Percentiles rank a stretch among this genome's conserved stretches.
Conservation (phyloP, 441 rosid genomes). For the Pelargonium citronellum region DNA sequence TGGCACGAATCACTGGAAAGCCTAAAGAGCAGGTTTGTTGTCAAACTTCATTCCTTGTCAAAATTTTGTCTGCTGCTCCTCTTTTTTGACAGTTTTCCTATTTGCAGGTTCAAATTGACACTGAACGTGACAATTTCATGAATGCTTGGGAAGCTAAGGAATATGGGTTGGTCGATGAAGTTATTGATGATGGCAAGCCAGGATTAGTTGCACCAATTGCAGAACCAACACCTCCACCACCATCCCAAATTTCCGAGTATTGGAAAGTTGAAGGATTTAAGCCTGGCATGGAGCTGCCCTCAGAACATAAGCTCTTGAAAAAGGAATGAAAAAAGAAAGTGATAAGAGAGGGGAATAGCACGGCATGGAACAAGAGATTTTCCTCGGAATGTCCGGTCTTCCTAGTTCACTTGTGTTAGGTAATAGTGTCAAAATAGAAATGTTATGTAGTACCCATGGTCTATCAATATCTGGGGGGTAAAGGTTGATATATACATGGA, state of each 20-base stretch:
- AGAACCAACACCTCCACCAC: not conserved
- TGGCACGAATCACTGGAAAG: not conserved
- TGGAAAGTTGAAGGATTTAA: not conserved
- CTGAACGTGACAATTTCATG: not conserved
- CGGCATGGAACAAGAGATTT: too few relatives aligned
- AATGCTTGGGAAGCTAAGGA: slow-evolving; percentile 1
- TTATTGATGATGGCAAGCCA: not conserved
- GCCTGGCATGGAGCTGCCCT: not conserved
- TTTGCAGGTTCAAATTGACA: not conserved
- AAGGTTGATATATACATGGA: too few relatives aligned
- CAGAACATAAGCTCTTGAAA: not conserved
- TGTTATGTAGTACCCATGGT: too few relatives aligned
- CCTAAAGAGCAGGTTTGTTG: not conserved
- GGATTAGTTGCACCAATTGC: not conserved
- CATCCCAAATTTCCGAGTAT: not conserved
- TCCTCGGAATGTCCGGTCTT: too few relatives aligned
- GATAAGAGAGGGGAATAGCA: not conserved
- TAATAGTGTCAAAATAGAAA: too few relatives aligned
- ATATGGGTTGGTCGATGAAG: not conserved
- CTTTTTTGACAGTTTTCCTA: not conserved
- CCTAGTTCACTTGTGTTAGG: too few relatives aligned
- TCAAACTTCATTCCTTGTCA: not conserved
- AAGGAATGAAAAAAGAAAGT: not conserved
- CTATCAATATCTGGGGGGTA: too few relatives aligned
- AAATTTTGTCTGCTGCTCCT: not conserved